Evolutionary conservation across 306 rosid species (phyloP).

Genomic region (Casuarina glauca): DNA sequence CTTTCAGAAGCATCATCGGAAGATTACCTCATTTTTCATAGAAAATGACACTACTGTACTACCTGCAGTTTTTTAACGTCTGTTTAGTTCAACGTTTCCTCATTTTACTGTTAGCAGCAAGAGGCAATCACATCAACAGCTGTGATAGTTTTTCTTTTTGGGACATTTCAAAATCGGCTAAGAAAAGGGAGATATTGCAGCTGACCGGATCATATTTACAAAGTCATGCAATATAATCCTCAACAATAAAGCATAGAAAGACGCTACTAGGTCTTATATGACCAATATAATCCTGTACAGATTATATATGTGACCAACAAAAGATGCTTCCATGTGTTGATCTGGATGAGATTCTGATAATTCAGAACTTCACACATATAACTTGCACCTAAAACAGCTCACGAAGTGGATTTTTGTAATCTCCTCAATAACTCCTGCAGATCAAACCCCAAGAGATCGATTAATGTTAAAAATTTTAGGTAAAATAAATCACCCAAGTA

Average conservation of each 20-base stretch:
- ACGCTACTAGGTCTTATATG: not conserved
- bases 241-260: not conserved
- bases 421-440: slow-evolving; percentile 68
- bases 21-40: not conserved
- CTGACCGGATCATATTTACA: not conserved
- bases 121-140: not conserved
- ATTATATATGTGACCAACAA: not conserved
- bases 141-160: not conserved
- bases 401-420: slow-evolving; percentile 46
- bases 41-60: not conserved
- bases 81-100: not conserved
- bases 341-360: slow-evolving; percentile 20
- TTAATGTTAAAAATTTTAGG: slow-evolving; percentile 12
- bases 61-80: not conserved
- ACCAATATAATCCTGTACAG: slow-evolving; percentile 6
- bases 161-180: not conserved
- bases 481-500: not conserved
- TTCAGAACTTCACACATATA: slow-evolving; percentile 44
- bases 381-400: slow-evolving; percentile 36
- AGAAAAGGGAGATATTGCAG: not conserved
- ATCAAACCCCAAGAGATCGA: slow-evolving; percentile 7
- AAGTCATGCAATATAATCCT: too few species aligned
- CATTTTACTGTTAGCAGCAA: not conserved
- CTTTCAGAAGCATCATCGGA: too few species aligned
- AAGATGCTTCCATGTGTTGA: slow-evolving; percentile 1